Base-by-base conservation (phyloP, 2,329 filamentous ascomycete species). In the Emergomyces pasteurianus region DNA sequence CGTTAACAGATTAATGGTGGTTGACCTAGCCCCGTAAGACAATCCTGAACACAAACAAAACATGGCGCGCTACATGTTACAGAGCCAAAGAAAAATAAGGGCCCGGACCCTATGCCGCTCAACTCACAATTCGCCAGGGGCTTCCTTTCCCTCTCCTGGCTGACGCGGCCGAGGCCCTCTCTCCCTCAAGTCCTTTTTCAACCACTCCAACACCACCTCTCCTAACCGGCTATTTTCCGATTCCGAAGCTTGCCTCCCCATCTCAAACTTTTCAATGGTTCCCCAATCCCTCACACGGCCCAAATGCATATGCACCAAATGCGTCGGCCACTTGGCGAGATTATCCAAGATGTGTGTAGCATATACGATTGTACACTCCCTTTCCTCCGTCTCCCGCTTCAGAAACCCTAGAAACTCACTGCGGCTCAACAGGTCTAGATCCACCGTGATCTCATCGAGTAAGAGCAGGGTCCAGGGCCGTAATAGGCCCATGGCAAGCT, bases 321-420 rank as follows among this genome's bases (percentile, higher is more conserved):
- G 92, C 0, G 89, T 95, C 7, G 94, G 94, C 94, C 94, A 99
- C 23, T 87, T 86, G 0, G 91, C 91, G 58, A 99, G 78, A 73
- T 97, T 96, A 72, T 99, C 94, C 67, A 99, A 77, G 65, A 99
- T 96, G 75, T 99, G 94, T 16, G 94, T 99, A 8, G 94, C 94
- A 73, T 99, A 99, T 36, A 99, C 91, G 68, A 99, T 89, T 4
- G 94, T 96, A 72, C 92, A 96, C 46, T 85, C 81, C 59, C 92
- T 81, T 8, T 72, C 79, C 76, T 92, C 88, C 0, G 92, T 96
- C 83, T 99, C 94, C 62, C 80, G 80, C 75, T 91, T 91, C 70
- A 99, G 76, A 79, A 92, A 99, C 50, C 77, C 80, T 38, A 99
- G 80, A 73, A 99, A 99, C 71, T 92, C 87, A 68, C 86, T 86